A percentile compares a stretch with the other conserved stretches of the same genome.
These are phyloP conservation scores for Neocallimastix lanati DNA, from an alignment of 192 early-diverging fungal species.

Conservation along the genomic window DNA sequence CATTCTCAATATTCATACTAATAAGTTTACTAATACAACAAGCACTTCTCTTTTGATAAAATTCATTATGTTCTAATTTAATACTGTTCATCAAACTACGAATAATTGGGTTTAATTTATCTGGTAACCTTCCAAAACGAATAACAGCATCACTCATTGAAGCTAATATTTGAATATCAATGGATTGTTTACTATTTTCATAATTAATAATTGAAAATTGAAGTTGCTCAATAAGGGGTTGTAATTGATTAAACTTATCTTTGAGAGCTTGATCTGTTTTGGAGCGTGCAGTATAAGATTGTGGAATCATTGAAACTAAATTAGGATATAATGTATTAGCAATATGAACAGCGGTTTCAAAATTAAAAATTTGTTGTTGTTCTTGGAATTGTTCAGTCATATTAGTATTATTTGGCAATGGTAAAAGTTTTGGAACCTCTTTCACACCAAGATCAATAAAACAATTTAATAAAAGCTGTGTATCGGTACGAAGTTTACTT, in stretches of 20 bases:
- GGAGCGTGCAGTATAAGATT: background rate
- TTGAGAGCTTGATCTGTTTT: conserved; percentile 7
- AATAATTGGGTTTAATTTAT: conserved; percentile 67
- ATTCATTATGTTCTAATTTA: conserved; percentile 35
- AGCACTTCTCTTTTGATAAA: conserved; percentile 37
- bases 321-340: conserved; percentile 18
- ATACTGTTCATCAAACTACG: conserved; percentile 72
- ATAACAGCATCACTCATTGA: conserved; percentile 66
- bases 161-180: conserved; percentile 49
- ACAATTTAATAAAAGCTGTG: background rate
- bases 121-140: conserved; percentile 52
- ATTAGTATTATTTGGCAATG: background rate
- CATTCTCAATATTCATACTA: conserved; percentile 13
- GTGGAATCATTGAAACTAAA: conserved; percentile 16
- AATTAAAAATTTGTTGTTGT: conserved; percentile 21
- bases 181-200: conserved; percentile 36
- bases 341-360: conserved; percentile 30
- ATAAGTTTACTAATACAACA: conserved; percentile 24
- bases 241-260: conserved; percentile 43
- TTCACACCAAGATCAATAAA: background rate
- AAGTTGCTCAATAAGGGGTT: conserved; percentile 27
- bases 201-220: conserved; percentile 40
- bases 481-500: background rate
- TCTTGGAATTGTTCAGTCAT: conserved; percentile 1
- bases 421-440: conserved; percentile 1